phyloP scores from a whole-genome alignment of 805 yeast species.

The Barnettozyma sucrosica region DNA sequence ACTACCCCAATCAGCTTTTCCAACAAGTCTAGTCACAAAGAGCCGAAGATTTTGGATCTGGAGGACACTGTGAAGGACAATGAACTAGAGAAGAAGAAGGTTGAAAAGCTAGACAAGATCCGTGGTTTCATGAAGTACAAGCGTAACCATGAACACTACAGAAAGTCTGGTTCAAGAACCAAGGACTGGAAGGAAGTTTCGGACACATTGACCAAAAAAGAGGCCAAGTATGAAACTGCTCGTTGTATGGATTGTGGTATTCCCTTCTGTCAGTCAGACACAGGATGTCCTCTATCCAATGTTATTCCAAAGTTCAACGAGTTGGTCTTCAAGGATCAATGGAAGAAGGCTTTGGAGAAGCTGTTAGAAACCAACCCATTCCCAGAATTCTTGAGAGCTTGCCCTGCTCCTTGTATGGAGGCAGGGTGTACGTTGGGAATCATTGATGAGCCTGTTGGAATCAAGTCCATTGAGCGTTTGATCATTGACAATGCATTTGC shows the following conservation, averaged over 20 bases:
- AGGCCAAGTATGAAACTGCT: conserved; percentile 86
- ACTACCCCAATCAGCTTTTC: conserved; percentile 19
- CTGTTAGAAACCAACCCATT: conserved; percentile 94
- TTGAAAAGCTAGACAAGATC: conserved; percentile 65
- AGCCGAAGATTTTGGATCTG: conserved; percentile 83
- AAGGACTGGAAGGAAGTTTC: conserved; percentile 92
- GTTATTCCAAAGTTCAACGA: conserved; percentile 98
- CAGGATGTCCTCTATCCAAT: conserved; percentile 97
- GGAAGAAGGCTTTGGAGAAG: conserved; percentile 91
- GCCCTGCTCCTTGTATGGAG: conserved; percentile 95
- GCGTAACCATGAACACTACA: conserved; percentile 81
- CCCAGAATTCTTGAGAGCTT: conserved; percentile 97
- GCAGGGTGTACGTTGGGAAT: conserved; percentile 95
- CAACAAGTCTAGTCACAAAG: conserved; percentile 36
- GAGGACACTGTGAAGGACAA: conserved; percentile 82
- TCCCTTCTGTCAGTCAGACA: conserved; percentile 96
- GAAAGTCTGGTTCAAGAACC: conserved; percentile 69
- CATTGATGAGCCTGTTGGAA: conserved; percentile 92
- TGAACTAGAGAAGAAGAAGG: conserved; percentile 57
- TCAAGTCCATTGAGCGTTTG: conserved; percentile 92
- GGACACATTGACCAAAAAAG: conserved; percentile 73
- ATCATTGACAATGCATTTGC: conserved; percentile 95
- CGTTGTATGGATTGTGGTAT: conserved; percentile 99
- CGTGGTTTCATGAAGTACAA: conserved; percentile 93
- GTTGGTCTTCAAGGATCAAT: conserved; percentile 87